phyloP scores from a whole-genome alignment of 2,329 filamentous ascomycete genomes.

The Trichoderma oligosporum region DNA sequence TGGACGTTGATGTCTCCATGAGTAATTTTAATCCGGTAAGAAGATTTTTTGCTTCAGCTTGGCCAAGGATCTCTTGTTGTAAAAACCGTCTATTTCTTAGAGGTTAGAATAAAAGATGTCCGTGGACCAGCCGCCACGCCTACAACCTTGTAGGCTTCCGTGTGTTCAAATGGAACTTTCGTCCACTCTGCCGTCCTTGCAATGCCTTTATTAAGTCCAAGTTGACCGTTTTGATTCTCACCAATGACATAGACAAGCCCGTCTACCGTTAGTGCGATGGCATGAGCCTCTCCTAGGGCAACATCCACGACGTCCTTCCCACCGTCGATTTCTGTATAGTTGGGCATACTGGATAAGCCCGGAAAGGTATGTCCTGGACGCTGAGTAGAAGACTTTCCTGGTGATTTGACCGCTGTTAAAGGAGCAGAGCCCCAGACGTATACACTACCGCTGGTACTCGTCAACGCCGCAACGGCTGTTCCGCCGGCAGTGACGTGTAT shows the following conservation, averaged over 20 bases:
- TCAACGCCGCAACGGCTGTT: constrained; percentile 56
- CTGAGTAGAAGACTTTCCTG: constrained; percentile 21
- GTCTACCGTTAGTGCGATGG: constrained; percentile 50
- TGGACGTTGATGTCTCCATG: too few species aligned
- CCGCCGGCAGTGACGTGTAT: constrained; percentile 53
- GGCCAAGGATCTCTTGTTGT: background rate
- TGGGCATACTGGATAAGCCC: constrained; percentile 34
- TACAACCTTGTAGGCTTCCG: constrained; percentile 30
- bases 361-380: constrained; percentile 35
- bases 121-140: constrained; percentile 48
- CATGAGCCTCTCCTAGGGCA: constrained; percentile 55
- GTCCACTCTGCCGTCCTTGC: constrained; percentile 35
- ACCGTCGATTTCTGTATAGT: constrained; percentile 44
- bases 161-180: constrained; percentile 31
- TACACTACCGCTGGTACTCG: constrained; percentile 51
- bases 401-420: background rate
- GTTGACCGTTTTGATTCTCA: constrained; percentile 55
- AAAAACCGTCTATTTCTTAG: constrained; percentile 17
- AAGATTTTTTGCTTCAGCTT: constrained; percentile 15
- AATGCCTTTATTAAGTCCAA: constrained; percentile 42
- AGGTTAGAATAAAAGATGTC: constrained; percentile 48
- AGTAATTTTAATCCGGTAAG: too few species aligned
- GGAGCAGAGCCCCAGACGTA: constrained; percentile 56
- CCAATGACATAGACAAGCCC: constrained; percentile 54
- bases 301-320: constrained; percentile 54